Evolutionary conservation across 805 yeast species (phyloP).

Genomic region (Candida ovalis): DNA sequence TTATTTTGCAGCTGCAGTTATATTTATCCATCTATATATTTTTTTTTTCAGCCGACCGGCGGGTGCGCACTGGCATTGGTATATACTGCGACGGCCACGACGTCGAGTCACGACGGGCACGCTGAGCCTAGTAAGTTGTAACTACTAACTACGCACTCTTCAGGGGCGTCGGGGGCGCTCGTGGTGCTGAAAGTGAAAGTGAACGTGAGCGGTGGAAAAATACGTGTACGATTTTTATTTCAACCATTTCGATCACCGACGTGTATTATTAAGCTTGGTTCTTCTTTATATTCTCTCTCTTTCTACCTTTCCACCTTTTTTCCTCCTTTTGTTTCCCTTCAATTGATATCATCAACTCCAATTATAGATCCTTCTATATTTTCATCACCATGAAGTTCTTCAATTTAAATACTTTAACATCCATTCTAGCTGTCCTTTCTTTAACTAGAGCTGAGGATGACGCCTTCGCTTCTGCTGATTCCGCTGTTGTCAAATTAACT

Average conservation of each 20-base stretch:
- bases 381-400: conserved; percentile 37
- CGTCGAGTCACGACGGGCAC: no score
- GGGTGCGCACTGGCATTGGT: no score
- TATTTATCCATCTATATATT: not conserved
- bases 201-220: no score
- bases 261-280: no score
- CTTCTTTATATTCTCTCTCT: not conserved
- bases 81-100: no score
- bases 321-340: not conserved
- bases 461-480: conserved; percentile 75
- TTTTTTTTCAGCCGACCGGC: no score
- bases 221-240: no score
- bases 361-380: not conserved
- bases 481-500: conserved; percentile 82
- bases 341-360: not conserved
- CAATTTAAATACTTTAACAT: conserved; percentile 34
- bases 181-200: no score
- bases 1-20: not conserved
- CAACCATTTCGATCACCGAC: no score
- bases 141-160: no score
- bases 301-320: not conserved
- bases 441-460: conserved; percentile 38
- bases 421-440: conserved; percentile 37
- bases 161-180: no score
- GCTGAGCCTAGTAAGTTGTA: no score